A percentile compares a stretch with the other conserved stretches of the same genome.
These are phyloP conservation scores for Penicillium thymicola DNA, from an alignment of 2,329 filamentous ascomycete genomes.

Conservation along the genomic window DNA sequence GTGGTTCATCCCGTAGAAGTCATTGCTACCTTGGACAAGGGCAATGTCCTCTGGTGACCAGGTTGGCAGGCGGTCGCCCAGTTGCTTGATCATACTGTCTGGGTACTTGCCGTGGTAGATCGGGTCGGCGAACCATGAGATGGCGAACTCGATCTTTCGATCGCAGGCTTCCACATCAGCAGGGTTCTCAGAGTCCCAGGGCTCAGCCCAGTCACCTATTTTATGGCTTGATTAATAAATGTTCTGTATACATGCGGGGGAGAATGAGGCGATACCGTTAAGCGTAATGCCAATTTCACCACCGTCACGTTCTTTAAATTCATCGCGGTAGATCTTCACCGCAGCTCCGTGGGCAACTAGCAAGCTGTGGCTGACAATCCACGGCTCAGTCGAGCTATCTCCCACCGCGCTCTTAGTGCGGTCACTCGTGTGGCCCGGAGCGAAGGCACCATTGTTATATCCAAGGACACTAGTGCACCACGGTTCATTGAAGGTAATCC, in stretches of 20 bases:
- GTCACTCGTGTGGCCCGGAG: slow-evolving; percentile 78
- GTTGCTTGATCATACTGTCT: slow-evolving; percentile 75
- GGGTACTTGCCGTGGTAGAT: slow-evolving; percentile 84
- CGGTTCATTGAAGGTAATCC: slow-evolving; percentile 90
- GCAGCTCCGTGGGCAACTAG: slow-evolving; percentile 76
- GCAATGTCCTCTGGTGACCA: slow-evolving; percentile 70
- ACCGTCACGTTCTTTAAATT: slow-evolving; percentile 69
- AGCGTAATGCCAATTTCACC: slow-evolving; percentile 85
- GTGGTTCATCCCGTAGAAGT: slow-evolving; percentile 94
- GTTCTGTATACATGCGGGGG: neutral
- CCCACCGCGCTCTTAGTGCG: slow-evolving; percentile 67
- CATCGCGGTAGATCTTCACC: slow-evolving; percentile 77
- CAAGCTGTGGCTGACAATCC: slow-evolving; percentile 77
- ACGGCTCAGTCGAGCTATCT: slow-evolving; percentile 73
- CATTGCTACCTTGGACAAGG: slow-evolving; percentile 80
- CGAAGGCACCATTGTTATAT: slow-evolving; percentile 73
- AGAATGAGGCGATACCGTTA: slow-evolving; percentile 56
- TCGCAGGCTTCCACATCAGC: slow-evolving; percentile 71
- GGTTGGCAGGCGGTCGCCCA: slow-evolving; percentile 70
- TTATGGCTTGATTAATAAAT: neutral
- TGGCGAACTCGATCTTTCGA: slow-evolving; percentile 82
- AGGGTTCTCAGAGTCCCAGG: slow-evolving; percentile 75
- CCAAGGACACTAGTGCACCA: slow-evolving; percentile 81
- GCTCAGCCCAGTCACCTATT: slow-evolving; percentile 71
- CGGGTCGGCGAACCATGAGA: slow-evolving; percentile 84